A percentile compares a stretch with the other conserved stretches of the same genome.
phyloP scores from a whole-genome alignment of 1,139 yeast species.

The Saccharomycopsis hybrid region DNA sequence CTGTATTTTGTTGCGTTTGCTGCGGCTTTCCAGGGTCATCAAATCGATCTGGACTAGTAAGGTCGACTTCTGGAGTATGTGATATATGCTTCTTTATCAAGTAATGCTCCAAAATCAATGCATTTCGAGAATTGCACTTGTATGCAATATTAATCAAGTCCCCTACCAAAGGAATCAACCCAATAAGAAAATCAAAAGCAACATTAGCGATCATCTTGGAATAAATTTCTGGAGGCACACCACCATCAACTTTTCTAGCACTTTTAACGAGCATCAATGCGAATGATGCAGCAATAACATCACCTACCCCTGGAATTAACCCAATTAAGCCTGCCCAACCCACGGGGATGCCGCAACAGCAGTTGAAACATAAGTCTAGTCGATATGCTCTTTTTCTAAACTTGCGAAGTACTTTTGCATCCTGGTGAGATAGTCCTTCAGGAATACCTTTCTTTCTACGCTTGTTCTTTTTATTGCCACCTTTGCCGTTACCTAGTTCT shows the following conservation, averaged over 20 bases:
- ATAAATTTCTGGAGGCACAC: slow-evolving; percentile 41
- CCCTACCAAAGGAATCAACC: slow-evolving; percentile 63
- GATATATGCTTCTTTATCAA: slow-evolving; percentile 24
- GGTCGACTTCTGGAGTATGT: too few species aligned
- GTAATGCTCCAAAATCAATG: slow-evolving; percentile 46
- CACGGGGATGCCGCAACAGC: slow-evolving; percentile 49
- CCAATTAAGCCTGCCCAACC: slow-evolving; percentile 69
- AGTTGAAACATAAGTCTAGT: slow-evolving; percentile 45
- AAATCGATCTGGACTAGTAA: too few species aligned
- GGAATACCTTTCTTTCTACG: slow-evolving; percentile 33
- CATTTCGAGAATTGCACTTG: slow-evolving; percentile 61
- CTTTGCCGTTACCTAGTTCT: slow-evolving; percentile 17
- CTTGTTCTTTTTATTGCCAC: slow-evolving; percentile 25
- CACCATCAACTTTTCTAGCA: slow-evolving; percentile 53
- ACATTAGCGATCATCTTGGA: slow-evolving; percentile 53
- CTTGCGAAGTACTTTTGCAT: slow-evolving; percentile 41
- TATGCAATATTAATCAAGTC: slow-evolving; percentile 54
- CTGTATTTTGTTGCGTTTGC: too few species aligned
- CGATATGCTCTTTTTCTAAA: slow-evolving; percentile 43
- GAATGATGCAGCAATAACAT: slow-evolving; percentile 39
- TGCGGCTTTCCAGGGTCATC: too few species aligned
- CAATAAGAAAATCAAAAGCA: slow-evolving; percentile 54
- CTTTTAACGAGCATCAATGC: slow-evolving; percentile 40
- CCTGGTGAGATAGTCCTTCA: slow-evolving; percentile 43
- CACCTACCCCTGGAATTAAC: slow-evolving; percentile 54